Base-by-base conservation (phyloP, 331 rosid species). In the Acacia concinna region DNA sequence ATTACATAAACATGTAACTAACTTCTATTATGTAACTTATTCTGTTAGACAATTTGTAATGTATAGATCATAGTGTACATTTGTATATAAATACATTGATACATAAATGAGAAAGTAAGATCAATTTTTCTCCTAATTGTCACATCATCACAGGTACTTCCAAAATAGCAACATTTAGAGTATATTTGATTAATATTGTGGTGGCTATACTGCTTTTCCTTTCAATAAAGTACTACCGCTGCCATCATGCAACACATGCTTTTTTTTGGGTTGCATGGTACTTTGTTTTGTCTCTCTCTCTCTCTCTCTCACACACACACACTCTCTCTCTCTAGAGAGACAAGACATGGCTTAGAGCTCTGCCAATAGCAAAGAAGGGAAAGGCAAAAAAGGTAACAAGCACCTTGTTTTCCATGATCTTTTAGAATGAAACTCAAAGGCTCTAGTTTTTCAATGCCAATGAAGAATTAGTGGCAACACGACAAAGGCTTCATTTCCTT, bases 131-230 rank as follows among this genome's bases (percentile, higher is more conserved):
- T n/a, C n/a, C n/a, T n/a, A n/a, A n/a, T n/a, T n/a, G n/a, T n/a
- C n/a, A n/a, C n/a, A n/a, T n/a, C n/a, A n/a, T n/a, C n/a, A n/a
- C n/a, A n/a, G n/a, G n/a, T n/a, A n/a, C n/a, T n/a, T n/a, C n/a
- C n/a, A n/a, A n/a, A n/a, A n/a, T 79, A 76, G 86, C 86, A 89
- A 91, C 92, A 88, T 94, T 89, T 91, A 90, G 90, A 92, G 89
- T 85, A 66, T 85, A 83, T 84, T 84, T 86, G 84, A 88, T 88
- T 85, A 88, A 91, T 79, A 73, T 76, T 84, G 73, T 78, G 66
- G 57, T 68, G 74, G 43, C 18, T 65, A 46, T 51, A 69, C 71
- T 31, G 66, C 59, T 74, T 46, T 81, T 51, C 71, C 67, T 66
- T n/a, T 44, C 37, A 63, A 81, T 76, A 73, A 68, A 85, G 81